Base-by-base conservation (phyloP, 345 rosid species). In the Combretum micranthum region DNA sequence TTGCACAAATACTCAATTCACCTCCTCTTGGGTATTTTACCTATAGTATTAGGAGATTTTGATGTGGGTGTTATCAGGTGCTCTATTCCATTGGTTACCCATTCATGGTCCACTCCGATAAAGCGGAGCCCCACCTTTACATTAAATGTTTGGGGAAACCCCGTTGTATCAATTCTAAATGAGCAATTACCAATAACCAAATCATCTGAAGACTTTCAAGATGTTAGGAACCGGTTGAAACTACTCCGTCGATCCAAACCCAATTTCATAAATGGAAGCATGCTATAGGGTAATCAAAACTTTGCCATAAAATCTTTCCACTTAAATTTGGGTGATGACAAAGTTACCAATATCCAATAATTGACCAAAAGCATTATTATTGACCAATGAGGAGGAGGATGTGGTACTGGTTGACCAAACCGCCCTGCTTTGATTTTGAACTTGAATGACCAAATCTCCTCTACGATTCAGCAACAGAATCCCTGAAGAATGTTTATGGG, bases 41-140 rank as follows among this genome's bases (percentile, higher is more conserved):
- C n/a, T n/a, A n/a, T n/a, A n/a, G n/a, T n/a, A n/a, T n/a, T n/a
- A n/a, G n/a, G n/a, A n/a, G n/a, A n/a, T n/a, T n/a, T n/a, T n/a
- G n/a, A n/a, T 52, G 13, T 12, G 44, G 4, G 72, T 60, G 87
- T 84, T 82, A 50, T 68, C 78, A 3, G 90, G 95, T 17, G 86
- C 77, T 15, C 90, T 90, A 44, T 75, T 84, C 94, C 81, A 84
- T 60, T 81, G 73, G 15, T 47, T 59, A 8, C 97, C 87, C 5
- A 77, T 80, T 95, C 95, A 89, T n/a, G 86, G 64, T 4, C 91
- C 95, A 6, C 65, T 56, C 42, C 96, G 78, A 87, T 84, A 82
- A 59, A 53, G 46, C 5, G 50, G 66, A 3, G 0, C 12, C 16
- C 49, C 22, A 19, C 74, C 81, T n/a, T 72, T 72, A 50, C 79